A percentile compares a stretch with the other conserved stretches of the same genome.
These are phyloP conservation scores for Mycena galopus DNA, from an alignment of 768 basidiomycete species.

Conservation along the genomic window DNA sequence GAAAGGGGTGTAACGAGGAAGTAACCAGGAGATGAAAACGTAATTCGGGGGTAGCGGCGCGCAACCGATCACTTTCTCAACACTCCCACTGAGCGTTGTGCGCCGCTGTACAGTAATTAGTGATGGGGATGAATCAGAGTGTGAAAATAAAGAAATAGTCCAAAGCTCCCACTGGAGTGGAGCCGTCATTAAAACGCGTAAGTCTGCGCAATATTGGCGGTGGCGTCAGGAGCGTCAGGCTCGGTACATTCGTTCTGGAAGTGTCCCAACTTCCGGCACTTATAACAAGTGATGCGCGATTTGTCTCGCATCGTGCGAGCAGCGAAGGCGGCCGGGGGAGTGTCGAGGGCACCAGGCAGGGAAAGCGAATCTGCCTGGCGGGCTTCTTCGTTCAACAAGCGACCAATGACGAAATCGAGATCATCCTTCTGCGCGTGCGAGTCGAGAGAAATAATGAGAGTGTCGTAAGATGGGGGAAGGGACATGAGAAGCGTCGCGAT, in stretches of 20 bases:
- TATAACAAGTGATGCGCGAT: conserved; percentile 19
- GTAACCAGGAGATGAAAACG: too few relatives aligned
- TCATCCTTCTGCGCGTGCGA: conserved; percentile 16
- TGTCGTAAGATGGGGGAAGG: conserved; percentile 20
- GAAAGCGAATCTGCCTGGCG: conserved; percentile 12
- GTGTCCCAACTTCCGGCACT: conserved; percentile 23
- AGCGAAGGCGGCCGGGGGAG: background rate
- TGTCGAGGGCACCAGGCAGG: too few relatives aligned
- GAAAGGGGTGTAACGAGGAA: too few relatives aligned
- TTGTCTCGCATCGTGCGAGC: background rate
- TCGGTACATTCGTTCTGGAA: conserved; percentile 29
- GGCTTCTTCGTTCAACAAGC: conserved; percentile 15
- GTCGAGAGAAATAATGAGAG: conserved; percentile 15
- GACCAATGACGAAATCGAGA: conserved; percentile 15
- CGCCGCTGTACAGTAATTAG: background rate
- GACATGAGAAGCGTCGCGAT: conserved; percentile 28
- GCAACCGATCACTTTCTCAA: background rate
- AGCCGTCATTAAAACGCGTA: background rate
- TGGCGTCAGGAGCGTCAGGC: conserved; percentile 8
- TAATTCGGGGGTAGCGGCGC: background rate
- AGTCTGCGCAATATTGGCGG: background rate
- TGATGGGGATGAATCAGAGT: background rate
- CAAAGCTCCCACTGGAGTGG: conserved; percentile 21
- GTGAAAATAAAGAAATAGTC: background rate
- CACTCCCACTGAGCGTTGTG: background rate